phyloP scores from a whole-genome alignment of 768 basidiomycete genomes.

The Suillus variegatus region DNA sequence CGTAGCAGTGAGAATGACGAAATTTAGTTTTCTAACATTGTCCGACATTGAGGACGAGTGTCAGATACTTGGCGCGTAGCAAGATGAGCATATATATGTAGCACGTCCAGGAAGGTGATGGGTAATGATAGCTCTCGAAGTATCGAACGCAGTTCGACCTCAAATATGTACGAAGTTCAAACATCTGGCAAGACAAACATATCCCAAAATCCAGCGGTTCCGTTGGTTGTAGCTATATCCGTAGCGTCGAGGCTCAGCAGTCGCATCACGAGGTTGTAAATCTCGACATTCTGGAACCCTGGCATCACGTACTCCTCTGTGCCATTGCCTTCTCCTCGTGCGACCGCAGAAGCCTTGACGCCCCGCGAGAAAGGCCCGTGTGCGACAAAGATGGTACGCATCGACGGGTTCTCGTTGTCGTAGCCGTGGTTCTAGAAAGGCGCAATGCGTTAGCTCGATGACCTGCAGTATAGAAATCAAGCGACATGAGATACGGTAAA shows the following conservation, averaged over 20 bases:
- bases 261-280: conserved; percentile 82
- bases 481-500: not conserved
- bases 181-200: conserved; percentile 47
- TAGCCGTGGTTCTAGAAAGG: conserved; percentile 80
- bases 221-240: conserved; percentile 67
- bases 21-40: too few relatives aligned
- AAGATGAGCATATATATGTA: not conserved
- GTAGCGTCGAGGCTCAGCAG: conserved; percentile 60
- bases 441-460: not conserved
- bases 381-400: conserved; percentile 91
- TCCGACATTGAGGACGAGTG: too few relatives aligned
- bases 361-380: conserved; percentile 84
- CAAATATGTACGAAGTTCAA: not conserved
- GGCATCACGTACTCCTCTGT: conserved; percentile 69
- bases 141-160: not conserved
- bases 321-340: conserved; percentile 6
- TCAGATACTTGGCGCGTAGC: too few relatives aligned
- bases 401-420: conserved; percentile 72
- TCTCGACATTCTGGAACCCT: conserved; percentile 80
- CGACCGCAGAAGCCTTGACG: conserved; percentile 53
- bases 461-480: not conserved
- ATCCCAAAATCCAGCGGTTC: conserved; percentile 84
- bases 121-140: not conserved
- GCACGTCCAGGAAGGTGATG: not conserved
- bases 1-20: too few relatives aligned